A percentile compares a stretch with the other conserved stretches of the same genome.
These are phyloP conservation scores for Echeveria elegans DNA, from an alignment of 164 flowering plant species.

Conservation along the genomic window DNA sequence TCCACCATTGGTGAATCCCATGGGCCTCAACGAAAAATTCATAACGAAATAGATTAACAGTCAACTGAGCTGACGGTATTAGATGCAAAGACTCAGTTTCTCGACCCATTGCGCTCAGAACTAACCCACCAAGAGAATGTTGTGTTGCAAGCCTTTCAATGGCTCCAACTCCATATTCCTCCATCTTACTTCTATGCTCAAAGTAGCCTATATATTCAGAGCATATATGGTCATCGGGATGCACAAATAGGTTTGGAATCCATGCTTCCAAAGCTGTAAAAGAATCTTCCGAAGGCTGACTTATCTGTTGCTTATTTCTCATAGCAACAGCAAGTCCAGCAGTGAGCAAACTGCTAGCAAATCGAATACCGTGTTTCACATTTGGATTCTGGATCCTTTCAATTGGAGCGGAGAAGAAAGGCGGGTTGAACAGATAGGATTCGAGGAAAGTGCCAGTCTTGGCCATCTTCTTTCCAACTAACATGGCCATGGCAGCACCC, in stretches of 20 bases:
- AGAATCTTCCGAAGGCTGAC: conserved; percentile 19
- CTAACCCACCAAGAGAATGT: conserved; percentile 36
- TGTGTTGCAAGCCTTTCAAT: conserved; percentile 54
- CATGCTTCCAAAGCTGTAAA: conserved; percentile 42
- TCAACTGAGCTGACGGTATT: conserved; percentile 57
- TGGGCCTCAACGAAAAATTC: conserved; percentile 41
- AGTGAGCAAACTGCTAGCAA: conserved; percentile 51
- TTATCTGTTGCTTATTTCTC: conserved; percentile 17
- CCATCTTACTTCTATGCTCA: conserved; percentile 60
- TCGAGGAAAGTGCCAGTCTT: conserved; percentile 43
- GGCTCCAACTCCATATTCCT: conserved; percentile 43
- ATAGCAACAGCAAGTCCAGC: conserved; percentile 54
- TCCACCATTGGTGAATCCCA: conserved; percentile 79
- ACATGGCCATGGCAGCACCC: conserved; percentile 81
- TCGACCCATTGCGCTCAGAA: conserved; percentile 38
- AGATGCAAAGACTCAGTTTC: conserved; percentile 49
- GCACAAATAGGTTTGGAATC: conserved; percentile 57
- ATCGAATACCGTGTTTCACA: conserved; percentile 49
- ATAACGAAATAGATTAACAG: conserved; percentile 26
- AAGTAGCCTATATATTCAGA: conserved; percentile 69
- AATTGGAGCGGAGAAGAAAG: conserved; percentile 62
- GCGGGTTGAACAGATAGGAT: conserved; percentile 78
- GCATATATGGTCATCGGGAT: conserved; percentile 54
- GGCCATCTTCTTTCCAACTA: conserved; percentile 79
- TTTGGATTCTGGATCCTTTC: conserved; percentile 54